These are phyloP conservation scores for Lunularia cruciata DNA, from an alignment of 225 moss, liverwort and hornwort genomes.

Conservation along the genomic window DNA sequence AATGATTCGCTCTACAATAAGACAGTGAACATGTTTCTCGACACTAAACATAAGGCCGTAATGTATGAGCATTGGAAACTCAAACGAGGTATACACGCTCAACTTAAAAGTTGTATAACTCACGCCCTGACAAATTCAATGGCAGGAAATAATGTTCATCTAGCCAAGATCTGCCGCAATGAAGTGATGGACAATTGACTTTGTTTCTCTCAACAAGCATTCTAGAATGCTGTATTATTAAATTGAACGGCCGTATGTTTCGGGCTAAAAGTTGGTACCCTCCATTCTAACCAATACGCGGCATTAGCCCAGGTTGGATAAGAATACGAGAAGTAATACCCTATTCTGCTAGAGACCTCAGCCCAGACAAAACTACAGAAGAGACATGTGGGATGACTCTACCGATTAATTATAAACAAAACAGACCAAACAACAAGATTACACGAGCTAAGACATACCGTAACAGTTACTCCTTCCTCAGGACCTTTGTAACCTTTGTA, in stretches of 20 bases:
- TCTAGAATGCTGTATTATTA: slow-evolving; percentile 5
- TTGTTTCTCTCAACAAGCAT: slow-evolving; percentile 6
- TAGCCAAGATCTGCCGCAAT: too few relatives aligned
- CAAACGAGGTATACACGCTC: too few relatives aligned
- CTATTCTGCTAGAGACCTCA: slow-evolving; percentile 2
- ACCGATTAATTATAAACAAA: slow-evolving; percentile 13
- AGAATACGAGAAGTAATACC: background rate
- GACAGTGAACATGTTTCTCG: too few relatives aligned
- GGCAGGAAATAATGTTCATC: too few relatives aligned
- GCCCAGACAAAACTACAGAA: slow-evolving; percentile 15
- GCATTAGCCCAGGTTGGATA: background rate
- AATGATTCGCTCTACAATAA: too few relatives aligned
- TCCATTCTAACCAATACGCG: background rate
- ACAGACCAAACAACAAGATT: slow-evolving; percentile 24
- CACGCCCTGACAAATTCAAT: too few relatives aligned
- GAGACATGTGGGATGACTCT: slow-evolving; percentile 1
- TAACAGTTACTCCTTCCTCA: slow-evolving; percentile 10
- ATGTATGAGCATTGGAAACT: too few relatives aligned
- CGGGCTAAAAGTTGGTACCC: background rate
- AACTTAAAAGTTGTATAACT: too few relatives aligned
- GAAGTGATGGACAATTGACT: too few relatives aligned
- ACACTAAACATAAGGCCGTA: too few relatives aligned
- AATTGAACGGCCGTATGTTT: slow-evolving; percentile 16
- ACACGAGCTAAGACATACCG: slow-evolving; percentile 10
- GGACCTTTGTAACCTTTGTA: slow-evolving; percentile 7